Conservation (phyloP, 768 basidiomycete species). For the Strobilomyces dryophilus region DNA sequence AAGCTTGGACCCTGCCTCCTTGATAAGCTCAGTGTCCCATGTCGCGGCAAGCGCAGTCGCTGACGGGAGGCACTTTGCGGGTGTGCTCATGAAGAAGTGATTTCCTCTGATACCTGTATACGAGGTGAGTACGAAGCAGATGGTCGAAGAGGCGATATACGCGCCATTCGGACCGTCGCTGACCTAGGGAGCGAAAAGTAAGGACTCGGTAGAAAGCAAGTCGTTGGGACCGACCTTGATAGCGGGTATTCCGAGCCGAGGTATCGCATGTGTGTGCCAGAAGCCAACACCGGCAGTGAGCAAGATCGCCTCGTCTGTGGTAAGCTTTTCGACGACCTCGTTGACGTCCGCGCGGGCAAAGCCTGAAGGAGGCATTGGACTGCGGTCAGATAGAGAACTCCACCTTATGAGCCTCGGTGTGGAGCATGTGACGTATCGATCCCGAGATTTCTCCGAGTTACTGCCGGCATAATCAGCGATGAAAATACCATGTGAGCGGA, state of each 20-base stretch:
- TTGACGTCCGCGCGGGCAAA: slow-evolving; percentile 62
- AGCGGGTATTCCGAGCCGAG: slow-evolving; percentile 65
- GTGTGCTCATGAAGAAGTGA: slow-evolving; percentile 78
- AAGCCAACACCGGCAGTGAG: slow-evolving; percentile 73
- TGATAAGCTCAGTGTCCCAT: slow-evolving; percentile 63
- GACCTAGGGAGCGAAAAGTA: slow-evolving; percentile 39
- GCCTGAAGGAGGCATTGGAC: slow-evolving; percentile 59
- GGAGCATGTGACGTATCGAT: slow-evolving; percentile 18
- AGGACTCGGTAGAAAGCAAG: slow-evolving; percentile 8
- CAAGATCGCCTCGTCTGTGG: slow-evolving; percentile 69
- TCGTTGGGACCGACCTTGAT: slow-evolving; percentile 44
- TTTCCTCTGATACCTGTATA: slow-evolving; percentile 54
- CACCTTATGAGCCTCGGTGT: slow-evolving; percentile 5
- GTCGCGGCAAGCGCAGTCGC: slow-evolving; percentile 75
- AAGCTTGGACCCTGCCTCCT: slow-evolving; percentile 57
- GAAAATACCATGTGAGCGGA: neutral
- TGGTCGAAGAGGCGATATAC: slow-evolving; percentile 12
- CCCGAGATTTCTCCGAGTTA: slow-evolving; percentile 13
- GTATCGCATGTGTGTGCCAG: slow-evolving; percentile 68
- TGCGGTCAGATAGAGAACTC: slow-evolving; percentile 2
- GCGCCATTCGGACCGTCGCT: slow-evolving; percentile 78
- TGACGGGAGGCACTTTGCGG: slow-evolving; percentile 73
- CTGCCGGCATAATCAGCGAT: neutral
- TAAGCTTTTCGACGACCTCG: slow-evolving; percentile 60
- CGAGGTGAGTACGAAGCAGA: neutral